Percentiles rank a stretch among this genome's conserved stretches.
Evolutionary conservation across 306 rosid species (phyloP).

Genomic region (Cicer chorassanicum): DNA sequence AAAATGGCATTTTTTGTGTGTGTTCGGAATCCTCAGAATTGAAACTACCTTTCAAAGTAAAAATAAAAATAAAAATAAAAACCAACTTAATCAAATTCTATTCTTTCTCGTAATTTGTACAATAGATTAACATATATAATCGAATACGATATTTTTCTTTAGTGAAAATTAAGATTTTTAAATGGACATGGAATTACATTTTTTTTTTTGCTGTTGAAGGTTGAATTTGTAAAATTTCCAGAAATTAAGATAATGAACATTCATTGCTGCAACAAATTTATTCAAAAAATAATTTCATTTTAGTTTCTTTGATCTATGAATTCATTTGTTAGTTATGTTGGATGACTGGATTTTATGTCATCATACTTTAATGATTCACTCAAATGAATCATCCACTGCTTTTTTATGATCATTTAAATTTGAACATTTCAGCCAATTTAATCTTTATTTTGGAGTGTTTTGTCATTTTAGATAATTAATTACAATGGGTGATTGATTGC

Average conservation of each 20-base stretch:
- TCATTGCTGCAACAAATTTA: background rate
- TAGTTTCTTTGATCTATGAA: background rate
- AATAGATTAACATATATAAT: background rate
- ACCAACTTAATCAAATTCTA: background rate
- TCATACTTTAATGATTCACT: background rate
- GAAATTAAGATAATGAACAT: conserved; percentile 14
- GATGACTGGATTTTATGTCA: background rate
- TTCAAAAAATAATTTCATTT: background rate
- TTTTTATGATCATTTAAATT: background rate
- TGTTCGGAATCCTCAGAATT: background rate
- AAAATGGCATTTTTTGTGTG: background rate
- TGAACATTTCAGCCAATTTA: background rate
- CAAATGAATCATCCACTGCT: background rate
- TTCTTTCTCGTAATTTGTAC: conserved; percentile 2
- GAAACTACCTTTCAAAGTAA: background rate
- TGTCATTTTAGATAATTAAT: background rate
- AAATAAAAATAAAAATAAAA: background rate
- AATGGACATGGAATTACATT: background rate
- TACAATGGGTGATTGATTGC: background rate
- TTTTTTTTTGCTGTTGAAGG: background rate
- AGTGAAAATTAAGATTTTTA: background rate
- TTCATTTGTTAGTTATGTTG: conserved; percentile 11
- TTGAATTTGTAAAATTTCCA: background rate
- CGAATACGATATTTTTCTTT: background rate
- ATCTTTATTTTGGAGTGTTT: background rate